phyloP scores from a whole-genome alignment of 805 yeast species.

The Tetrapisispora taiwanensis region DNA sequence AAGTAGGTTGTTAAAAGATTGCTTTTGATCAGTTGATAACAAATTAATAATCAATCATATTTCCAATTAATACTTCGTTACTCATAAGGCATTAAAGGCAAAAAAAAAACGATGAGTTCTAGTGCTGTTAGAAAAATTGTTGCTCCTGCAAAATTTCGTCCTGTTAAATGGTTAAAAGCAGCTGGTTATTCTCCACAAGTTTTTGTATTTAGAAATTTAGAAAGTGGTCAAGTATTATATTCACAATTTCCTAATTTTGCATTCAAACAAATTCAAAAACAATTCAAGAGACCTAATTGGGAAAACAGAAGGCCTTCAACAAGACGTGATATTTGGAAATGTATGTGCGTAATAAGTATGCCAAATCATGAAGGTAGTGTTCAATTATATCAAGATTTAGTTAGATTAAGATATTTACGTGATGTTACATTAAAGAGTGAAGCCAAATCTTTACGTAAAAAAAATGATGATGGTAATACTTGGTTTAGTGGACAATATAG shows the following conservation, averaged over 20 bases:
- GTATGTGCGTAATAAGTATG: slow-evolving; percentile 75
- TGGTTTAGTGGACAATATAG: slow-evolving; percentile 86
- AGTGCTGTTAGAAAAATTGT: background rate
- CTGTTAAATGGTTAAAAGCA: slow-evolving; percentile 45
- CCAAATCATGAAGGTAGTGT: slow-evolving; percentile 52
- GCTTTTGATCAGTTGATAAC: no score
- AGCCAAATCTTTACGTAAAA: slow-evolving; percentile 59
- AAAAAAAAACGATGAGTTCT: background rate
- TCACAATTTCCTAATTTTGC: slow-evolving; percentile 63
- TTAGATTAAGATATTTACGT: slow-evolving; percentile 63
- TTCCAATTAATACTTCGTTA: no score
- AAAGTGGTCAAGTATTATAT: slow-evolving; percentile 81
- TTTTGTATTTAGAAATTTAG: slow-evolving; percentile 71
- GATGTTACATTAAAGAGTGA: slow-evolving; percentile 50
- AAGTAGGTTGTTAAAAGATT: no score
- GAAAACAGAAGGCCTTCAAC: slow-evolving; percentile 70
- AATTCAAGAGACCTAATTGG: slow-evolving; percentile 76
- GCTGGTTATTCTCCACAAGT: slow-evolving; percentile 76
- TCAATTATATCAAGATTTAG: slow-evolving; percentile 63
- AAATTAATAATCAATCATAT: no score
- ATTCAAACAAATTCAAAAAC: slow-evolving; percentile 43
- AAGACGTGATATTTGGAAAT: slow-evolving; percentile 83
- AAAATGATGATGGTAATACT: slow-evolving; percentile 65
- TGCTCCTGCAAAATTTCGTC: slow-evolving; percentile 37
- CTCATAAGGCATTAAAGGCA: no score